These are phyloP conservation scores for Sherardia arvensis DNA, from an alignment of 257 asterid genomes.

Conservation along the genomic window DNA sequence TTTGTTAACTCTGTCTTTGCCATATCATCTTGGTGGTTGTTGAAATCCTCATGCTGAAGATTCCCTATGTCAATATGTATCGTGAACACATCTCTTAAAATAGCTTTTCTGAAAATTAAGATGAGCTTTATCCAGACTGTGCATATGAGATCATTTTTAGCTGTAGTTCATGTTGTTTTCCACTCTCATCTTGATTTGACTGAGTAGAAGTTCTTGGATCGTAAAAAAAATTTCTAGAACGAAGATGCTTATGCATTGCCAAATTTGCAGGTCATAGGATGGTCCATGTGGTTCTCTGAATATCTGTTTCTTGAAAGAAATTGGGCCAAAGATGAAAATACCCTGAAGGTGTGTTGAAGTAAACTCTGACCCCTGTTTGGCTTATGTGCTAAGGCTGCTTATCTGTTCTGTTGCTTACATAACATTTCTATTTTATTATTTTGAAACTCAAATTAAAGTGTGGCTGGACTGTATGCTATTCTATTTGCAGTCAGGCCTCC, in stretches of 20 bases:
- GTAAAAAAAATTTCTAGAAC: constrained; percentile 1
- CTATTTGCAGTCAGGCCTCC: constrained; percentile 60
- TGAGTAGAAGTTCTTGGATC: constrained; percentile 11
- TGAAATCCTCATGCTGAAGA: not conserved
- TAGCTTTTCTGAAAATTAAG: not conserved
- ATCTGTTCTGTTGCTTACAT: not conserved
- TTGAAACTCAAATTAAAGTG: not conserved
- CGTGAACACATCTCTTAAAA: not conserved
- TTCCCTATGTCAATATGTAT: not conserved
- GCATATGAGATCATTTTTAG: not conserved
- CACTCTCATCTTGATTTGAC: not conserved
- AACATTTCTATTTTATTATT: not conserved
- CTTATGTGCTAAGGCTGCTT: not conserved
- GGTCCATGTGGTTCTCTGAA: constrained; percentile 99
- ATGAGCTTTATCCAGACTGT: not conserved
- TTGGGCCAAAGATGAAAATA: constrained; percentile 90
- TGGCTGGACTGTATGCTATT: constrained; percentile 10
- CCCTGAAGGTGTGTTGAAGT: constrained; percentile 52
- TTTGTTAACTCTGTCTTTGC: not conserved
- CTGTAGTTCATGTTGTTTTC: constrained; percentile 1
- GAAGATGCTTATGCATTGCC: constrained; percentile 5
- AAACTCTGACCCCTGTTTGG: not conserved
- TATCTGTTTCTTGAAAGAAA: constrained; percentile 94
- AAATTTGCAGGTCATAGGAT: constrained; percentile 78
- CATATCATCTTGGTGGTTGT: not conserved